A percentile compares a stretch with the other conserved stretches of the same genome.
phyloP scores from a whole-genome alignment of 306 rosid species.

The Psophocarpus tetragonolobus region DNA sequence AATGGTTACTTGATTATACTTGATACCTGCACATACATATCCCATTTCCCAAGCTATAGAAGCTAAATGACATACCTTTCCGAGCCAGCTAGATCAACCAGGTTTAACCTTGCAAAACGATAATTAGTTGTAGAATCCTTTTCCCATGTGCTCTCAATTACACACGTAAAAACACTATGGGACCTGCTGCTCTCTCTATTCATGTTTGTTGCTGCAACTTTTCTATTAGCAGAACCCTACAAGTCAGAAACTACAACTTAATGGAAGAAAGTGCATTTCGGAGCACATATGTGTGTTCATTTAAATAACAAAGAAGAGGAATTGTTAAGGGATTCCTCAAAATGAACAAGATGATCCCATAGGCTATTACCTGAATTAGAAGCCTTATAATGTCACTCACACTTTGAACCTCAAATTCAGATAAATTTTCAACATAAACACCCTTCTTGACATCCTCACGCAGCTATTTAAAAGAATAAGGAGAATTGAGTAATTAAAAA shows the following conservation, averaged over 20 bases:
- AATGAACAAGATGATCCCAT: slow-evolving; percentile 20
- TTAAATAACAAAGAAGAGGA: slow-evolving; percentile 22
- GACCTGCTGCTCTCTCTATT: slow-evolving; percentile 99
- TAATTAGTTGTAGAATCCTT: slow-evolving; percentile 85
- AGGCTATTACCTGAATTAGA: slow-evolving; percentile 66
- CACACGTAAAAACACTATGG: slow-evolving; percentile 95
- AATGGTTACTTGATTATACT: slow-evolving; percentile 31
- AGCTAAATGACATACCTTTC: slow-evolving; percentile 63
- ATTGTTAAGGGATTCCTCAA: slow-evolving; percentile 16
- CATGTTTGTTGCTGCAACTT: slow-evolving; percentile 98
- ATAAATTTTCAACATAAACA: slow-evolving; percentile 91
- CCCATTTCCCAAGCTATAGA: slow-evolving; percentile 9
- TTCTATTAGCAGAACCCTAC: slow-evolving; percentile 95
- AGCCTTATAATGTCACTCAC: slow-evolving; percentile 82
- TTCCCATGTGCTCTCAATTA: slow-evolving; percentile 97
- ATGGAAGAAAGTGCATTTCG: slow-evolving; percentile 27
- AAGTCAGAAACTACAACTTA: slow-evolving; percentile 40
- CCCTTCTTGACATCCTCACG: slow-evolving; percentile 94
- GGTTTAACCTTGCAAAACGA: slow-evolving; percentile 88
- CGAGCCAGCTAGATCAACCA: slow-evolving; percentile 98
- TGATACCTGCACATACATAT: not conserved
- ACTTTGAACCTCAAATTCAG: slow-evolving; percentile 84
- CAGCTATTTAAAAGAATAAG: slow-evolving; percentile 50
- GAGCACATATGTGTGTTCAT: slow-evolving; percentile 11
- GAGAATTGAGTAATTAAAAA: slow-evolving; percentile 14